phyloP scores from a whole-genome alignment of 345 rosid genomes.

The Linum lewisii region DNA sequence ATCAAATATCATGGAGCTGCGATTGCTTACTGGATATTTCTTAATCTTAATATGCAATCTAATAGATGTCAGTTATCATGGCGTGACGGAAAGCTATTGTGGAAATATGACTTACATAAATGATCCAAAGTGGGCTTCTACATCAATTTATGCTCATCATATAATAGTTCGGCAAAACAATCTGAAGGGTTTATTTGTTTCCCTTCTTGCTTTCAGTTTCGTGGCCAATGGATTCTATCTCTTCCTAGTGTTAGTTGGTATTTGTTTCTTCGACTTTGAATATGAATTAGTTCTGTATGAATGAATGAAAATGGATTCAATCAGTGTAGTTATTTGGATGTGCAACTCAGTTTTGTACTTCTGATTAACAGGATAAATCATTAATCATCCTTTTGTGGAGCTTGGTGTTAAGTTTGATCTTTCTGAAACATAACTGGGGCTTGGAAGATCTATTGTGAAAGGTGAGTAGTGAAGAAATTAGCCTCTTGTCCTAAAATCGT shows the following conservation, averaged over 20 bases:
- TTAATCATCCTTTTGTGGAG: constrained; percentile 3
- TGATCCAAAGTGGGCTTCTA: constrained; percentile 32
- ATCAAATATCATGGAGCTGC: too few relatives aligned
- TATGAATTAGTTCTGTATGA: background rate
- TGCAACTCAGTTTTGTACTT: background rate
- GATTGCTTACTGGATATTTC: too few relatives aligned
- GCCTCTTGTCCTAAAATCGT: background rate
- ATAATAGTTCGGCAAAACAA: constrained; percentile 20
- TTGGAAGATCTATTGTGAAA: background rate
- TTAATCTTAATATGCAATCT: too few relatives aligned
- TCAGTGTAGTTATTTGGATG: too few relatives aligned
- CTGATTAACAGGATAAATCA: constrained; percentile 39
- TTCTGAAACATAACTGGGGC: background rate
- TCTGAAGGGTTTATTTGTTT: constrained; percentile 20
- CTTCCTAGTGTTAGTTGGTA: constrained; percentile 43
- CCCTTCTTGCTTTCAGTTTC: constrained; percentile 27
- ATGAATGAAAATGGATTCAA: background rate
- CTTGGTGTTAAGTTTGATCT: background rate
- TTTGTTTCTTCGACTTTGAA: too few relatives aligned
- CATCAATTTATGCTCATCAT: constrained; percentile 30
- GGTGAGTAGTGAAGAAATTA: background rate
- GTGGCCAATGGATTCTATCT: constrained; percentile 24
- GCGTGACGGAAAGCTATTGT: too few relatives aligned
- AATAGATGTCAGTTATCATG: too few relatives aligned
- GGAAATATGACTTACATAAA: constrained; percentile 20